Evolutionary conservation across 139 green algal species (phyloP), one percentile per base, ranked within the genome.

Genomic region (Yamagishiella unicocca): DNA sequence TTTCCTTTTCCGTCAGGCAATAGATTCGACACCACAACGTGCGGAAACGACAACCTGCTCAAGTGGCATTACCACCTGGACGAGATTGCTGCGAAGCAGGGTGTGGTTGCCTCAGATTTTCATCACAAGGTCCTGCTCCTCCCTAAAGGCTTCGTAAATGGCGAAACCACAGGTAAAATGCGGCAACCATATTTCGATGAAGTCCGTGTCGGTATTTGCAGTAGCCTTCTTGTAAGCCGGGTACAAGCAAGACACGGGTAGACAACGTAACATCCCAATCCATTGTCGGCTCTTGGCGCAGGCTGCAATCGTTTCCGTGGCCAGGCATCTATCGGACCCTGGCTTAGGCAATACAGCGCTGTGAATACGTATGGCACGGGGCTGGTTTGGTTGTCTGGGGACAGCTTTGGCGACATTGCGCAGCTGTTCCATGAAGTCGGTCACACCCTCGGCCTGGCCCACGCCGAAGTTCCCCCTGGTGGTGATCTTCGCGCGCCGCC

Each of bases 381-480:
- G 25, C 40, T 78, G 14, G 54, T 78, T 40, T 78, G 70, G 70
- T 58, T 24, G 70, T 14, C 38, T 2, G 70, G 38, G 19, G 7
- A 55, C 33, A 46, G n/a, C 35, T 6, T 76, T 29, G 38, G 31
- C 35, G 22, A 46, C 35, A 27, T 75, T 1, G 62, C 64, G 42
- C 8, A 67, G 7, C 19, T 85, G 79, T 85, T 85, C 43, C 79
- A 85, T 62, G 79, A 85, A 31, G 21, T 66, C 9, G 79, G 79
- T 0, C 79, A 85, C 62, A 85, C n/a, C 2, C 29, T 77, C n/a
- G 22, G 46, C 6, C 3, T 77, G 42, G 79, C 62, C 19, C 79
- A 85, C 62, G 61, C 62, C 27, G 33, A 58, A 55, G 19, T 58
- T 6, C 38, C 55, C n/a, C 27, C 12, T 1, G 79, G 62, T 19